These are phyloP conservation scores for Hydnum rufescens DNA, from an alignment of 768 basidiomycete species.

Conservation along the genomic window DNA sequence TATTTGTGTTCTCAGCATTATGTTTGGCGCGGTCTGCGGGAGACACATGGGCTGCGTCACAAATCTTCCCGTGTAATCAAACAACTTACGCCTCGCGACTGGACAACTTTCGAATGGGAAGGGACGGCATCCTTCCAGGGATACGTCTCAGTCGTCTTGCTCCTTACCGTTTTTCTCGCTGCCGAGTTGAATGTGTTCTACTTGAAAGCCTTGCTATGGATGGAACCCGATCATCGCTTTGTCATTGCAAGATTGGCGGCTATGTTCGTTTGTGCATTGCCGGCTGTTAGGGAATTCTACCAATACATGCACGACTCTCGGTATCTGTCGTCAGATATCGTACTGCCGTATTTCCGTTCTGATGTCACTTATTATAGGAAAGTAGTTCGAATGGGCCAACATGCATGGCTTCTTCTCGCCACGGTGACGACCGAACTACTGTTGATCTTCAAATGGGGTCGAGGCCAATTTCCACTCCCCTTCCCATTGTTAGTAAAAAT, in stretches of 20 bases:
- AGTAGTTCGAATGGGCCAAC: slow-evolving; percentile 78
- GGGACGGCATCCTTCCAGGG: slow-evolving; percentile 55
- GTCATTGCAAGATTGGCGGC: slow-evolving; percentile 51
- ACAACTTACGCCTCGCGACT: slow-evolving; percentile 76
- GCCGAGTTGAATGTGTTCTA: slow-evolving; percentile 82
- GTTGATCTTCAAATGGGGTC: slow-evolving; percentile 66
- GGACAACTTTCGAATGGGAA: slow-evolving; percentile 78
- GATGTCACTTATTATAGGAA: slow-evolving; percentile 27
- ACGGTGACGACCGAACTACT: slow-evolving; percentile 70
- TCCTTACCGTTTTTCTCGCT: slow-evolving; percentile 60
- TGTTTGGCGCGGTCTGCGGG: slow-evolving; percentile 66
- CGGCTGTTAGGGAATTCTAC: slow-evolving; percentile 65
- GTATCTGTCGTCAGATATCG: slow-evolving; percentile 21
- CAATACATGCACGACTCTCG: slow-evolving; percentile 69
- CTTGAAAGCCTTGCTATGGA: slow-evolving; percentile 70
- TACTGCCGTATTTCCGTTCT: neutral
- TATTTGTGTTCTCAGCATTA: slow-evolving; percentile 34
- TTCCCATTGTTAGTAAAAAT: slow-evolving; percentile 41
- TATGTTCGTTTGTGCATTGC: slow-evolving; percentile 72
- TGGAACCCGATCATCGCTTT: slow-evolving; percentile 80
- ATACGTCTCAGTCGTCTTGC: slow-evolving; percentile 52
- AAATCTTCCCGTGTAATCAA: slow-evolving; percentile 63
- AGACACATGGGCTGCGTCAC: slow-evolving; percentile 55
- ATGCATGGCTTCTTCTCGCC: slow-evolving; percentile 69
- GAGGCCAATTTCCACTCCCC: slow-evolving; percentile 45